Evolutionary conservation across 2,329 filamentous ascomycete species (phyloP), one percentile per base, ranked within the genome.

Genomic region (Fusarium temperatum): DNA sequence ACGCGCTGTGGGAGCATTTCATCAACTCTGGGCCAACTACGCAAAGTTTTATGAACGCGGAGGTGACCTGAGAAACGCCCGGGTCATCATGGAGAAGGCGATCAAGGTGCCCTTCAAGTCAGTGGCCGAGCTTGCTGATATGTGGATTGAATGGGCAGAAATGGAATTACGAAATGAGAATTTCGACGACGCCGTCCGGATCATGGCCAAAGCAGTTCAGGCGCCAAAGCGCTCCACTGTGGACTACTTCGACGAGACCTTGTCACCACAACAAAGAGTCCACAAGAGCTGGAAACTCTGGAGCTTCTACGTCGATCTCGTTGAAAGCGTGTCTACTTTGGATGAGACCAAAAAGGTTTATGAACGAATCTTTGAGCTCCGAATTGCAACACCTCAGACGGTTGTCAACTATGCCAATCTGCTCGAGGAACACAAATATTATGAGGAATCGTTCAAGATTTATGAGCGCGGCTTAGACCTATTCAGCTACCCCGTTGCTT

Each of bases 271-370:
- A 81, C 96, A 98, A 84, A 90, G 97, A 72, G 94, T 99, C 7
- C 96, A 99, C 85, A 99, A 99, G 87, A 98, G 94, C 81, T 99
- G 96, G 96, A 99, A 98, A 82, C 85, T 99, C 17, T 99, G 96
- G 96, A 98, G 95, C 83, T 99, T 99, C 86, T 99, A 99, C 78
- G 95, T 99, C 45, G 96, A 99, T 81, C 89, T 99, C 4, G 95
- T 99, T 6, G 96, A 99, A 82, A 98, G 95, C 81, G 95, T 98
- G 38, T 92, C 93, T 70, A 94, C 93, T 0, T 84, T 99, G 22
- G 95, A 98, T 28, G 96, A 98, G 83, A 98, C 96, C 0, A 94
- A 91, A 81, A 96, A 94, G 81, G 92, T 98, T 4, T 99, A 99
- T 82, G 96, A 99, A 82, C 90, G 96, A 63, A 98, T 99, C 78